Percentiles rank a stretch among this genome's conserved stretches.
Evolutionary conservation across 305 asterid genomes (phyloP).

Genomic region (Rubia balearica): DNA sequence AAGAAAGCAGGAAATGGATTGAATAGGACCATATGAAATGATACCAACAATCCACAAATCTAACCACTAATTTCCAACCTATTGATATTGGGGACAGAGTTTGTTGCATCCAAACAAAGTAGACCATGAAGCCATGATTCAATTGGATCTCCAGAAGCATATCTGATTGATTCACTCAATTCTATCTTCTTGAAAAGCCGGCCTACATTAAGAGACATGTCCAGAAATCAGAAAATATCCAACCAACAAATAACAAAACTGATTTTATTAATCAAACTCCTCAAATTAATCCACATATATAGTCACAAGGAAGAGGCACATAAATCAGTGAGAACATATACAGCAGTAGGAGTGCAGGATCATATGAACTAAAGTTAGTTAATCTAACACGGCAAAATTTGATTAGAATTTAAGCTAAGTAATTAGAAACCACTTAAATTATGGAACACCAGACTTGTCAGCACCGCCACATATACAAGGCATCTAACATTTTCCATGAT

Average conservation of each 20-base stretch:
- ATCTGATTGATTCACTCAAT: constrained; percentile 83
- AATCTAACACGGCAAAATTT: background rate
- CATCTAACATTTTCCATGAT: background rate
- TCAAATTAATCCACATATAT: background rate
- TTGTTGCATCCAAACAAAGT: constrained; percentile 78
- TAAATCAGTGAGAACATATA: background rate
- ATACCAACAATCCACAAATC: constrained; percentile 6
- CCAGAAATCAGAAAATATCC: constrained; percentile 10
- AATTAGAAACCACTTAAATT: background rate
- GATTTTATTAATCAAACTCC: background rate
- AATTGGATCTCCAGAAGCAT: constrained; percentile 87
- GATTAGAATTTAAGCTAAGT: background rate
- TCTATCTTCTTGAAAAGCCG: constrained; percentile 75
- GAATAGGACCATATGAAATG: constrained; percentile 5
- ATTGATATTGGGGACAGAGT: constrained; percentile 57
- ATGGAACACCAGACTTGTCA: background rate
- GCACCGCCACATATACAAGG: background rate
- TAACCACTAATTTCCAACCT: constrained; percentile 36
- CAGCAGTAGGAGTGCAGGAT: background rate
- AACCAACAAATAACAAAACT: constrained; percentile 14
- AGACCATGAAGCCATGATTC: constrained; percentile 82
- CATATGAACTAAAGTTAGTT: background rate
- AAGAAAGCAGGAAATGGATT: background rate
- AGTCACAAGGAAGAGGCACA: background rate
- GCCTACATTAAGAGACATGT: constrained; percentile 39